Evolutionary conservation across 2,329 filamentous ascomycete species (phyloP).

Genomic region (Cadophora sp.): DNA sequence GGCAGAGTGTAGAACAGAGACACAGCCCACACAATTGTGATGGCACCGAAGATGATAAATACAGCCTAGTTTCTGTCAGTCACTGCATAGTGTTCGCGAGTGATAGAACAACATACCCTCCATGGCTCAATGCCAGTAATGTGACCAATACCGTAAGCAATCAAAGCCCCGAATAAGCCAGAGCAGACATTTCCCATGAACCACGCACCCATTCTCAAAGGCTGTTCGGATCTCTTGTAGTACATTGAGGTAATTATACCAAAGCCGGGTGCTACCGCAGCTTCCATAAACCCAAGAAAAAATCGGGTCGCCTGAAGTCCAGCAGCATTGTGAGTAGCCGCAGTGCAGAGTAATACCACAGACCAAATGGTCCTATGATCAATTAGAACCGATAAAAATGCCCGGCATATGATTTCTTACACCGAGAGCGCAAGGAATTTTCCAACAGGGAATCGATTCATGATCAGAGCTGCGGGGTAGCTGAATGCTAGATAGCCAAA

Average conservation of each 20-base stretch:
- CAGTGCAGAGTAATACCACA: conserved; percentile 27
- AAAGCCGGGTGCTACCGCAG: conserved; percentile 44
- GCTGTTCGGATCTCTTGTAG: conserved; percentile 48
- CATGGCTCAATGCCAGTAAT: conserved; percentile 33
- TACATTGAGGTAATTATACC: conserved; percentile 46
- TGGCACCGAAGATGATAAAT: conserved; percentile 46
- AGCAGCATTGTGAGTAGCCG: conserved; percentile 29
- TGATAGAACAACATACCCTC: conserved; percentile 28
- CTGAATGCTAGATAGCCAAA: conserved; percentile 45
- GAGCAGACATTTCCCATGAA: conserved; percentile 41
- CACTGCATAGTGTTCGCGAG: conserved; percentile 9
- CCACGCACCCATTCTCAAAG: conserved; percentile 23
- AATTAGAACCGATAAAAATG: not conserved
- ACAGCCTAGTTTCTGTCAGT: conserved; percentile 23
- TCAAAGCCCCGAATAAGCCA: conserved; percentile 42
- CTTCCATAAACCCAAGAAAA: conserved; percentile 41
- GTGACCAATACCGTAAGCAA: conserved; percentile 45
- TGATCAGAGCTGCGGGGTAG: conserved; percentile 40
- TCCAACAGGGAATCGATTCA: conserved; percentile 46
- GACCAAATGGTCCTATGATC: conserved; percentile 22
- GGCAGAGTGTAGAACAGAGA: conserved; percentile 32
- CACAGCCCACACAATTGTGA: conserved; percentile 40
- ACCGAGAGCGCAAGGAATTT: conserved; percentile 40
- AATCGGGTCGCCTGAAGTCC: conserved; percentile 37
- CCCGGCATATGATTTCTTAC: conserved; percentile 1